Conservation (phyloP, 495 filamentous ascomycete species). For the Paragyromitra xinjiangensis region DNA sequence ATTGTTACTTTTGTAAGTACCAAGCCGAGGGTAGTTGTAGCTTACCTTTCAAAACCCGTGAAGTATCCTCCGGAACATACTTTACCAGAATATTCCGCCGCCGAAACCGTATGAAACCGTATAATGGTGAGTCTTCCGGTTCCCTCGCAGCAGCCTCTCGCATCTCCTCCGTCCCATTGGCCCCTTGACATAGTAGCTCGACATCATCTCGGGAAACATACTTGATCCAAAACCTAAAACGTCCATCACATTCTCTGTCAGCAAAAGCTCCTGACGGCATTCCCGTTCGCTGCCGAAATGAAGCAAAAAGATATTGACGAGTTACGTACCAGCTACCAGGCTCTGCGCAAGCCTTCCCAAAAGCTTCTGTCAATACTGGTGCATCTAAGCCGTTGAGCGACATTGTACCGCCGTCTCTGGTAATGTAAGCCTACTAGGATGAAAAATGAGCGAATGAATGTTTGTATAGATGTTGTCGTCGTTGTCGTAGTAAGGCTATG, state of each 20-base stretch:
- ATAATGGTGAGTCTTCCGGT: slow-evolving; percentile 84
- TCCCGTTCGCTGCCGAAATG: slow-evolving; percentile 9
- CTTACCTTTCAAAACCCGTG: slow-evolving; percentile 88
- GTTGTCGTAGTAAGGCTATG: slow-evolving; percentile 48
- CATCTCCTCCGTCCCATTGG: slow-evolving; percentile 84
- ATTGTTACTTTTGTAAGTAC: slow-evolving; percentile 32
- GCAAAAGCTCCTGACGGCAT: slow-evolving; percentile 21
- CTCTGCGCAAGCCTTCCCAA: slow-evolving; percentile 80
- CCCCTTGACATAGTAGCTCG: slow-evolving; percentile 78
- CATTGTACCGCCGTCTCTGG: slow-evolving; percentile 65
- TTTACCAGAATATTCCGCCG: slow-evolving; percentile 90
- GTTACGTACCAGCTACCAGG: slow-evolving; percentile 90
- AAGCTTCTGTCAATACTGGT: slow-evolving; percentile 79
- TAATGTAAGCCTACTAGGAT: slow-evolving; percentile 27
- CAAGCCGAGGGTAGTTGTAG: slow-evolving; percentile 19
- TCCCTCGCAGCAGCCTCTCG: slow-evolving; percentile 79
- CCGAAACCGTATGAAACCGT: slow-evolving; percentile 89
- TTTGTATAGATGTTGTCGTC: slow-evolving; percentile 37
- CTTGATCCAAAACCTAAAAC: slow-evolving; percentile 86
- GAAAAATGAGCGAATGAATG: slow-evolving; percentile 38
- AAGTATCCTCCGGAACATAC: slow-evolving; percentile 88
- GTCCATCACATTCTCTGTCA: slow-evolving; percentile 24
- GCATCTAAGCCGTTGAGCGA: slow-evolving; percentile 97
- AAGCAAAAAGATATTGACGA: slow-evolving; percentile 6
- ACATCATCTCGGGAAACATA: slow-evolving; percentile 91